phyloP scores from a whole-genome alignment of 805 yeast species.

The Monosporozyma unispora region DNA sequence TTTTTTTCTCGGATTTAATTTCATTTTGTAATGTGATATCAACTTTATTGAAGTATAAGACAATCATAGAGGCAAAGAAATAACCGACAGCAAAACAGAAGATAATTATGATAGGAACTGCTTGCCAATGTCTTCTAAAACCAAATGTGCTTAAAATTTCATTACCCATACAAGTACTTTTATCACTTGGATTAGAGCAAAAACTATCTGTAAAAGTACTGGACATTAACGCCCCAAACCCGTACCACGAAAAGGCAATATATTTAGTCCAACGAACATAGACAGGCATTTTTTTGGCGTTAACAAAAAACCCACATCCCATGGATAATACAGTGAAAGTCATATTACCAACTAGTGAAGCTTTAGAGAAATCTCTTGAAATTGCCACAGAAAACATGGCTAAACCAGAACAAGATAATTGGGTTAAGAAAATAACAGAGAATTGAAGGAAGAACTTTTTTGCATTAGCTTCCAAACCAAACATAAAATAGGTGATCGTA shows the following conservation, averaged over 20 bases:
- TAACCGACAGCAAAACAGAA: slow-evolving; percentile 53
- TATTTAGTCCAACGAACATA: slow-evolving; percentile 82
- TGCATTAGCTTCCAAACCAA: slow-evolving; percentile 49
- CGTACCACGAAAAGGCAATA: slow-evolving; percentile 68
- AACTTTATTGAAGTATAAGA: slow-evolving; percentile 40
- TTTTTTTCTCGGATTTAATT: slow-evolving; percentile 13
- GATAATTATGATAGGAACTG: slow-evolving; percentile 52
- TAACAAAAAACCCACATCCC: slow-evolving; percentile 76
- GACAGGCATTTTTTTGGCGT: slow-evolving; percentile 66
- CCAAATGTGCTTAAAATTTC: slow-evolving; percentile 52
- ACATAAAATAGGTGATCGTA: slow-evolving; percentile 63
- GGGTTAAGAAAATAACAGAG: slow-evolving; percentile 47
- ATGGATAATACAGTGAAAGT: slow-evolving; percentile 64
- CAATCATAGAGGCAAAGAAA: slow-evolving; percentile 38
- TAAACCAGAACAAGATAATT: slow-evolving; percentile 32
- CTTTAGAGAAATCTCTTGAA: slow-evolving; percentile 51
- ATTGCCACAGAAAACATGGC: slow-evolving; percentile 39
- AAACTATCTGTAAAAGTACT: slow-evolving; percentile 58
- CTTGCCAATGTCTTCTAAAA: slow-evolving; percentile 53
- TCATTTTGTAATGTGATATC: slow-evolving; percentile 23
- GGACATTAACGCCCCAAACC: slow-evolving; percentile 57
- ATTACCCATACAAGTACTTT: slow-evolving; percentile 32
- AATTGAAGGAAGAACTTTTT: slow-evolving; percentile 55
- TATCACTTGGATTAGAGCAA: slow-evolving; percentile 38
- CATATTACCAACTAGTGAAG: slow-evolving; percentile 52